Evolutionary conservation across 345 rosid species (phyloP).

Genomic region (Cochlearia excelsa): DNA sequence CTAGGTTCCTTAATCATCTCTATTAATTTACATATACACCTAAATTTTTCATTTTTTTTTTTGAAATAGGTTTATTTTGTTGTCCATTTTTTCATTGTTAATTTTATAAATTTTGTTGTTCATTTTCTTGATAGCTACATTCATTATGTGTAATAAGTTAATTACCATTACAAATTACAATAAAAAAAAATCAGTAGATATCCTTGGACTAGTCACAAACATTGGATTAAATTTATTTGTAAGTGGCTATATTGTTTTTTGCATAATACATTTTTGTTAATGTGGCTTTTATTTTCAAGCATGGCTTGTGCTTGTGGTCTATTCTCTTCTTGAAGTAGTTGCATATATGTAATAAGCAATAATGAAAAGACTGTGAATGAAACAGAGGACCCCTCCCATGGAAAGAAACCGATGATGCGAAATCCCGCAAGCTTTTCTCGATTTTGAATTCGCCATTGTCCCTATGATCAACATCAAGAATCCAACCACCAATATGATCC

Average conservation of each 20-base stretch:
- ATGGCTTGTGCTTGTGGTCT: slow-evolving; percentile 22
- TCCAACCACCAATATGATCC: slow-evolving; percentile 64
- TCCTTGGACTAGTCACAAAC: too few relatives aligned
- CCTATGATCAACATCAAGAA: slow-evolving; percentile 75
- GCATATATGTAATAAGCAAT: slow-evolving; percentile 76
- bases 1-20: slow-evolving; percentile 53
- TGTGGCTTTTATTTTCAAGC: slow-evolving; percentile 6
- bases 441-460: slow-evolving; percentile 57
- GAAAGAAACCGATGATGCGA: slow-evolving; percentile 58
- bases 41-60: neutral
- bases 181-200: too few relatives aligned
- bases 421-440: slow-evolving; percentile 63
- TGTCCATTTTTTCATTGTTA: too few relatives aligned
- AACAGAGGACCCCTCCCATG: slow-evolving; percentile 76
- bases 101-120: too few relatives aligned
- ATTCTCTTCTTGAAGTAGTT: slow-evolving; percentile 50
- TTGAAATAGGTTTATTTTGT: neutral
- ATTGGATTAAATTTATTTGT: too few relatives aligned
- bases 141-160: too few relatives aligned
- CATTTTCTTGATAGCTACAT: too few relatives aligned
- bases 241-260: too few relatives aligned
- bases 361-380: slow-evolving; percentile 69
- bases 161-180: too few relatives aligned
- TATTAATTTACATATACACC: neutral
- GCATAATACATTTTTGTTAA: too few relatives aligned